Evolutionary conservation across 192 early-diverging fungal species (phyloP).

Genomic region (Podila epigama): DNA sequence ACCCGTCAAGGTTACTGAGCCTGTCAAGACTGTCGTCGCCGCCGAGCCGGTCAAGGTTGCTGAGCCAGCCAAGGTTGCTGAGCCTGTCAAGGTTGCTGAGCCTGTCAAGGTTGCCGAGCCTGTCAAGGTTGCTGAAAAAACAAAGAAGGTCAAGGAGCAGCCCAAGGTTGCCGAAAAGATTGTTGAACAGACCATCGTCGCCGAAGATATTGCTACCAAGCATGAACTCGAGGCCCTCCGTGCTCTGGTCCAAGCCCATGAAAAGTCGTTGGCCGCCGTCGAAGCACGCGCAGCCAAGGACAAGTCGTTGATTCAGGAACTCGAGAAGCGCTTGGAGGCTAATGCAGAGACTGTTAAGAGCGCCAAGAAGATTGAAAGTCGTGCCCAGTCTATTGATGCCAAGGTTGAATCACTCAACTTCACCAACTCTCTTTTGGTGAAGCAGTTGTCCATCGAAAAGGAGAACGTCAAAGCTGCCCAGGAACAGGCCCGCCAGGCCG

Average conservation of each 20-base stretch:
- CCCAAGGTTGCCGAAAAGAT: constrained; percentile 9
- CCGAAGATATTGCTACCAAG: constrained; percentile 9
- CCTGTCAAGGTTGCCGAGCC: constrained; percentile 11
- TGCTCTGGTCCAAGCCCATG: constrained; percentile 14
- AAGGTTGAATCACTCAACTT: constrained; percentile 54
- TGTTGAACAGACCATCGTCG: background rate
- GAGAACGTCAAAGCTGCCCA: constrained; percentile 36
- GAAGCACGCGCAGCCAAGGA: constrained; percentile 10
- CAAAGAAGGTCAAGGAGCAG: background rate
- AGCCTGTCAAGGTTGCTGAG: constrained; percentile 3
- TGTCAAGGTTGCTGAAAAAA: constrained; percentile 19
- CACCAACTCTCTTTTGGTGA: constrained; percentile 55
- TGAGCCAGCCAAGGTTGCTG: constrained; percentile 12
- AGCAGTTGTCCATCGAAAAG: constrained; percentile 50
- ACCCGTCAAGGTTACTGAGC: constrained; percentile 1
- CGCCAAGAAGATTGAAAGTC: constrained; percentile 45
- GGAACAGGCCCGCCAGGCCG: constrained; percentile 24
- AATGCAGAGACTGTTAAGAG: constrained; percentile 27
- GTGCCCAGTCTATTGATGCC: constrained; percentile 31
- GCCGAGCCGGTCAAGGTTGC: constrained; percentile 8
- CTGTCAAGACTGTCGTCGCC: constrained; percentile 6
- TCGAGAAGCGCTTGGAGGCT: constrained; percentile 34
- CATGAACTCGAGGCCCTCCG: constrained; percentile 34
- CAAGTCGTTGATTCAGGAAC: constrained; percentile 22
- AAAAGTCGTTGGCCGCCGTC: constrained; percentile 14